These are phyloP conservation scores for Globisporangium heterothallicum DNA, from an alignment of 352 stramenopile genomes.

Conservation along the genomic window DNA sequence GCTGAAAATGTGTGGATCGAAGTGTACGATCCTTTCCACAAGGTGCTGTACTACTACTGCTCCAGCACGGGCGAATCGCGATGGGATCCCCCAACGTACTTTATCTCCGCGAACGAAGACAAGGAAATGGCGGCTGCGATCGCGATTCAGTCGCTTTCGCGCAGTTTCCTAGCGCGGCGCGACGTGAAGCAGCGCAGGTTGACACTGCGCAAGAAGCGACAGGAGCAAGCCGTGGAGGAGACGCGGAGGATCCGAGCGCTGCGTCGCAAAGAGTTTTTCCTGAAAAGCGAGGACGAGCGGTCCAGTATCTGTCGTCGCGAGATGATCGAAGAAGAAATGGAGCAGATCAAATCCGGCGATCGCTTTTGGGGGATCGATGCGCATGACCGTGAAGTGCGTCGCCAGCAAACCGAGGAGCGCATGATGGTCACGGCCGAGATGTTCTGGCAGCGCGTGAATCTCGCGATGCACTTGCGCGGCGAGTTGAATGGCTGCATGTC, in stretches of 20 bases:
- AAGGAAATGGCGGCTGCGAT: slow-evolving; percentile 42
- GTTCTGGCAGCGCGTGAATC: slow-evolving; percentile 40
- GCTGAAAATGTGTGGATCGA: slow-evolving; percentile 37
- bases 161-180: slow-evolving; percentile 30
- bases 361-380: slow-evolving; percentile 48
- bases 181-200: slow-evolving; percentile 25
- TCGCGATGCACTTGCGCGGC: slow-evolving; percentile 14
- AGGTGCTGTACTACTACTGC: slow-evolving; percentile 59
- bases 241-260: slow-evolving; percentile 14
- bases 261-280: slow-evolving; percentile 20
- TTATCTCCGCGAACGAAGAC: slow-evolving; percentile 34
- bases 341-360: slow-evolving; percentile 40
- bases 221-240: slow-evolving; percentile 19
- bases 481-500: slow-evolving; percentile 15
- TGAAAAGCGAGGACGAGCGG: slow-evolving; percentile 25
- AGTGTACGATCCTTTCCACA: slow-evolving; percentile 54
- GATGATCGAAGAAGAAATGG: slow-evolving; percentile 49
- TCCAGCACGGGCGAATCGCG: slow-evolving; percentile 35
- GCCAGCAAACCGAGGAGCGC: slow-evolving; percentile 35
- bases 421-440: slow-evolving; percentile 31
- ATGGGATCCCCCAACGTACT: slow-evolving; percentile 35
- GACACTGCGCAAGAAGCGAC: slow-evolving; percentile 19
- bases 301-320: slow-evolving; percentile 35
- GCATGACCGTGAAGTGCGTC: slow-evolving; percentile 33
- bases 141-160: slow-evolving; percentile 48